Evolutionary conservation across 2,329 filamentous ascomycete genomes (phyloP).

Genomic region (Emergomyces orientalis): DNA sequence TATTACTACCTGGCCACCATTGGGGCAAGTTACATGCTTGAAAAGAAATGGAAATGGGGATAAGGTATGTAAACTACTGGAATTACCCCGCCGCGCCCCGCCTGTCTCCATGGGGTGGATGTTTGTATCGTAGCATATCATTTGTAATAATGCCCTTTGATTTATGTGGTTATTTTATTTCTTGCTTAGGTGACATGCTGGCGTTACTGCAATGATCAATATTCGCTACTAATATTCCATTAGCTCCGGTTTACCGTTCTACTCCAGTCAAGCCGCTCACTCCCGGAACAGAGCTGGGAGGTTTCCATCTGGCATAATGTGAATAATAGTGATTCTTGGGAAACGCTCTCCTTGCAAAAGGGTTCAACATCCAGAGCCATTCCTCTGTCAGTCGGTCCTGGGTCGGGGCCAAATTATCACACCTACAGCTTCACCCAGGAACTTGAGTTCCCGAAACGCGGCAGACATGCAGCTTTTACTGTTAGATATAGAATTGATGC

Average conservation of each 20-base stretch:
- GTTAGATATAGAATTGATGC: conserved; percentile 34
- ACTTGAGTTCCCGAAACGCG: conserved; percentile 22
- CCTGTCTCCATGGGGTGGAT: too few species aligned
- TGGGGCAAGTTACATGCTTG: conserved; percentile 64
- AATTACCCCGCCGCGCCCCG: neutral
- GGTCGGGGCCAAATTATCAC: conserved; percentile 19
- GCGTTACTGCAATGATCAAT: neutral
- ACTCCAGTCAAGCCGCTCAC: conserved; percentile 53
- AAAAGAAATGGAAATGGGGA: conserved; percentile 23
- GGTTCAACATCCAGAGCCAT: conserved; percentile 20
- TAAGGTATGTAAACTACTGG: conserved; percentile 9
- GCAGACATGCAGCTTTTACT: conserved; percentile 33
- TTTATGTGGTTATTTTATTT: neutral
- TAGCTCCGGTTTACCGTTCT: conserved; percentile 56
- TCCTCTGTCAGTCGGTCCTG: conserved; percentile 22
- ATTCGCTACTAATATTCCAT: conserved; percentile 15
- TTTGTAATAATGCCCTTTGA: neutral
- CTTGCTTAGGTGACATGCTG: neutral
- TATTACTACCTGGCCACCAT: conserved; percentile 57
- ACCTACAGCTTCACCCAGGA: conserved; percentile 29
- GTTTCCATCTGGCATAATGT: conserved; percentile 67
- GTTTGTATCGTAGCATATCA: neutral
- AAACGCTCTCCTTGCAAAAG: conserved; percentile 47
- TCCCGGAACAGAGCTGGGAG: conserved; percentile 55
- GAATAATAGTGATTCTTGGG: conserved; percentile 47